These are phyloP conservation scores for Hypoxylon crocopeplum DNA, from an alignment of 495 filamentous ascomycete species.

Conservation along the genomic window DNA sequence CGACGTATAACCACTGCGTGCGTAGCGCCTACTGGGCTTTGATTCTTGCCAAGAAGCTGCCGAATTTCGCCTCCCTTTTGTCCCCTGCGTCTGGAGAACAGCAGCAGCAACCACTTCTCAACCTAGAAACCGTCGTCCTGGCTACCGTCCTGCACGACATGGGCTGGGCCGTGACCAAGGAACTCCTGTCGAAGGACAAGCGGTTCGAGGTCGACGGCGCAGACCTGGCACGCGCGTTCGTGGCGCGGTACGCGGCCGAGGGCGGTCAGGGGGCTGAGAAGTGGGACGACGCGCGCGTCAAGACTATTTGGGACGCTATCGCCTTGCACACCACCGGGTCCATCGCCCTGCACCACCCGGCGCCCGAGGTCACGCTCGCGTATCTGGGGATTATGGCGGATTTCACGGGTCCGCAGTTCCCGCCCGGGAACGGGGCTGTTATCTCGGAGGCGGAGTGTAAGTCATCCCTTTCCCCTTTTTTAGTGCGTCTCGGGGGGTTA, in stretches of 20 bases:
- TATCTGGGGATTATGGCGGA: constrained; percentile 56
- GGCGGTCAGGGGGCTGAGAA: constrained; percentile 8
- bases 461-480: too few relatives aligned
- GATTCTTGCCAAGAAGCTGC: constrained; percentile 46
- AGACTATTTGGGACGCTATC: constrained; percentile 63
- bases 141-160: constrained; percentile 60
- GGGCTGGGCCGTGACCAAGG: constrained; percentile 49
- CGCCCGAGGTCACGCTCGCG: constrained; percentile 48
- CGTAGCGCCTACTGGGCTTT: constrained; percentile 54
- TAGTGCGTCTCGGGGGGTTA: too few relatives aligned
- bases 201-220: constrained; percentile 66
- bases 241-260: constrained; percentile 32
- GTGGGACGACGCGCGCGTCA: constrained; percentile 49
- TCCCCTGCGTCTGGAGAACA: too few relatives aligned
- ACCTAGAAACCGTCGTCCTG: constrained; percentile 54
- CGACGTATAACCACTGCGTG: constrained; percentile 57
- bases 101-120: constrained; percentile 30
- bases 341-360: constrained; percentile 54
- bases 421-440: constrained; percentile 18
- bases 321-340: constrained; percentile 55
- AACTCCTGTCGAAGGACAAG: constrained; percentile 47
- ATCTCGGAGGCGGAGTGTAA: constrained; percentile 45
- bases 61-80: constrained; percentile 26
- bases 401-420: constrained; percentile 48
- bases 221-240: constrained; percentile 53